Evolutionary conservation across 345 rosid genomes (phyloP), one percentile per base, ranked within the genome.

Genomic region (Acer negundo): DNA sequence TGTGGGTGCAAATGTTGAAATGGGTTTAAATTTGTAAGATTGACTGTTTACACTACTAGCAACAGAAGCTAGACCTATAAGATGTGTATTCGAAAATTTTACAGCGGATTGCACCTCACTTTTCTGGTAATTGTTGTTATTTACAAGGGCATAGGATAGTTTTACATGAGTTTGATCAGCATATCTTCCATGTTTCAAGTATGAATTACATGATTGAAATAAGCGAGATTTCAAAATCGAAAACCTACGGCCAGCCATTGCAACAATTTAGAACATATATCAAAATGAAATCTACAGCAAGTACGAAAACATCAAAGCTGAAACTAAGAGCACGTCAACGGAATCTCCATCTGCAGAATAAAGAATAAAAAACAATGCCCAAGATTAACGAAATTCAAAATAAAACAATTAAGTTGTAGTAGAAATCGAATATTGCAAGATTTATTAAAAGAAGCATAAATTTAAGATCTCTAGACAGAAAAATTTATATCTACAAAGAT

Each of bases 211-310:
- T 0, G 76, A 28, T 3, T 69, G 85, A 7, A 78, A 23, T 0
- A 77, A 64, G 31, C 49, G 72, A 55, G 69, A 72, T 51, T 80
- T 81, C 49, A 46, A 51, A 44, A 75, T 77, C 17, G 83, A 81
- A 76, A 82, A 75, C 88, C 86, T 78, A 80, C 72, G 61, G 64
- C 86, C 86, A 64, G 85, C 82, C 92, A 92, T 90, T n/a, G 44
- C n/a, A 75, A 26, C 80, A 63, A 74, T 78, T 26, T 40, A 35
- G 22, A 44, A 66, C 62, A 31, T 19, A 46, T 3, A 17, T 67
- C 44, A 77, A 63, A 56, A 44, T 44, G 24, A 46, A 28, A 70
- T 40, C 78, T 42, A 65, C 72, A 69, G 64, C 24, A 63, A 20
- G 3, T 56, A 49, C 44, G 22, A 56, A 46, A 80, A 38, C 31